phyloP scores from a whole-genome alignment of 2,329 filamentous ascomycete genomes.

The Fusarium sp. region DNA sequence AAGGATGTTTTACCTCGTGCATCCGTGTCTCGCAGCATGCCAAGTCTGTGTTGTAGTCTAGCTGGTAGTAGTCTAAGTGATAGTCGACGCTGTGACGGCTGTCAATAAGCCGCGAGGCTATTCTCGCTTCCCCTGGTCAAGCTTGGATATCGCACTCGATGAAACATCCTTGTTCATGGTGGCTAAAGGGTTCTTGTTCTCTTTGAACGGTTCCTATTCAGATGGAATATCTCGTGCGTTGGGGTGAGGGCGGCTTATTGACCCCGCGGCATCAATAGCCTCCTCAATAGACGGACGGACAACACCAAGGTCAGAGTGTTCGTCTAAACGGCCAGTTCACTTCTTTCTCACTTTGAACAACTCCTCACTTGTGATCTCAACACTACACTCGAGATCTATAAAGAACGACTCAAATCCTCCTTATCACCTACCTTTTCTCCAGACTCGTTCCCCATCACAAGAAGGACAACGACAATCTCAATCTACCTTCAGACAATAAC shows the following conservation, averaged over 20 bases:
- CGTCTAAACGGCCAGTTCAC: not conserved
- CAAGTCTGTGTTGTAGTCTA: constrained; percentile 4
- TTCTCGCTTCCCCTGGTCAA: constrained; percentile 2
- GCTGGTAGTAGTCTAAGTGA: constrained; percentile 2
- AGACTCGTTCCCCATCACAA: constrained; percentile 47
- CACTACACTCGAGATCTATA: constrained; percentile 37
- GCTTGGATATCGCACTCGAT: constrained; percentile 8
- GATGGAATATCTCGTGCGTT: constrained; percentile 5
- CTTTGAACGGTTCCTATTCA: constrained; percentile 13
- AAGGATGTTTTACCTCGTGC: constrained; percentile 7
- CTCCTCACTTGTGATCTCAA: constrained; percentile 5
- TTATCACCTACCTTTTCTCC: constrained; percentile 26
- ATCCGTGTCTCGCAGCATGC: constrained; percentile 8
- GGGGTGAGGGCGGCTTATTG: constrained; percentile 38
- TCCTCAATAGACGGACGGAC: constrained; percentile 33
- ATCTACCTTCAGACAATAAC: constrained; percentile 36
- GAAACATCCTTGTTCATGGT: not conserved
- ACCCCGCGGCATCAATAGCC: constrained; percentile 35
- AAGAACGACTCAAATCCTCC: constrained; percentile 22
- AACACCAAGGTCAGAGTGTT: constrained; percentile 20
- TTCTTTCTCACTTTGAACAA: constrained; percentile 4
- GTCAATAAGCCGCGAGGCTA: constrained; percentile 31
- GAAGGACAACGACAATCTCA: constrained; percentile 40
- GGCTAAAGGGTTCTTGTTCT: constrained; percentile 17
- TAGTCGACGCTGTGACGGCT: not conserved